Base-by-base conservation (phyloP, 345 rosid species). In the Microcos paniculata region DNA sequence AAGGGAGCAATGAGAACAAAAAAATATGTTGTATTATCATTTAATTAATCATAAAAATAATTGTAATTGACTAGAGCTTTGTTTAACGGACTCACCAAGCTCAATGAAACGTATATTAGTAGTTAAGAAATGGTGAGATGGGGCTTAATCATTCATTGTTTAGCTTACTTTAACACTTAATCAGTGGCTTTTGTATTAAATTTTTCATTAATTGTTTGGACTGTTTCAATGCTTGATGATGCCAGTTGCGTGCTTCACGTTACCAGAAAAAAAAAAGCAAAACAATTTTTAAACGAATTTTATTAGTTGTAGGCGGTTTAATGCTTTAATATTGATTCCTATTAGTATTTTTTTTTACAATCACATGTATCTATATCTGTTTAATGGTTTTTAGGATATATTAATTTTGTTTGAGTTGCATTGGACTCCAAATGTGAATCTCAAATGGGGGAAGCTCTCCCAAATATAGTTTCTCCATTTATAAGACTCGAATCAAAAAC, bases 1-100 rank as follows among this genome's bases (percentile, higher is more conserved):
- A 78, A 84, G 75, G 75, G 75, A 84, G 77, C 77, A 80, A 70
- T 69, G 42, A 59, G 77, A 72, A 80, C 68, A 63, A 83, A 69
- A n/a, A 75, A 42, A 57, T 28, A 78, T 72, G 80, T 56, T 48
- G 71, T 21, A 23, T 13, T 57, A 57, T 24, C 24, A 57, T 1
- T 59, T 7, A 73, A 70, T 42, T 78, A 56, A 24, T n/a, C 62
- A 62, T 24, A 71, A 62, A 82, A 75, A 18, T 80, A 64, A 14
- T 30, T 75, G 43, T 58, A 45, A 73, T 79, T 84, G 85, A 81
- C 82, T 77, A 48, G 7, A 65, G n/a, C 9, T 1, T 59, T 14
- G 19, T 26, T 28, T 14, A 14, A 58, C 28, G 63, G 38, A 58
- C n/a, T 57, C 62, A 57, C 8, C 18, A 26, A 57, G n/a, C 35